These are phyloP conservation scores for Shiraia bambusicola DNA, from an alignment of 2,329 filamentous ascomycete species.

Conservation along the genomic window DNA sequence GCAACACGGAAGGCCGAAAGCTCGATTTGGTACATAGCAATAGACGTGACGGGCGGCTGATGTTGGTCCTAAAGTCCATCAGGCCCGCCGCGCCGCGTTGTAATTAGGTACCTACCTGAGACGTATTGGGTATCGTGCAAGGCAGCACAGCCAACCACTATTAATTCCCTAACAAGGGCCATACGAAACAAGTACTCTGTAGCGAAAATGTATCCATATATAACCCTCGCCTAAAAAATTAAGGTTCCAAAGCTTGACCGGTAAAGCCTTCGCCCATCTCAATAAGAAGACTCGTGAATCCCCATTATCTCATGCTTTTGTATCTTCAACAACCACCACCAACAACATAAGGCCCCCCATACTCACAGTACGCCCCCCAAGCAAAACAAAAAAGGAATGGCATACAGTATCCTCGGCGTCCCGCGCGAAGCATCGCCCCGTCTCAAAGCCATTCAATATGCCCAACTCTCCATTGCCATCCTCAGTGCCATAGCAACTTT, in stretches of 20 bases:
- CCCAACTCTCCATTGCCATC: conserved; percentile 16
- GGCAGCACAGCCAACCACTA: conserved; percentile 17
- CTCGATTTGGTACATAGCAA: conserved; percentile 4
- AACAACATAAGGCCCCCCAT: too few species aligned
- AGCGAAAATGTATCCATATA: conserved; percentile 8
- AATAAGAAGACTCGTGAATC: too few species aligned
- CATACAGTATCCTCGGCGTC: conserved; percentile 4
- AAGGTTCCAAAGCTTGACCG: conserved; percentile 16
- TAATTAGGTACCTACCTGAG: conserved; percentile 1
- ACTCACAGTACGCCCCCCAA: conserved; percentile 8
- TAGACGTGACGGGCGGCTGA: background rate
- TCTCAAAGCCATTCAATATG: conserved; percentile 21
- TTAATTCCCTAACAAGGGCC: conserved; percentile 4
- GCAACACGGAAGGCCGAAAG: background rate
- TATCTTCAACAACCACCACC: too few species aligned
- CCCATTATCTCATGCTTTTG: too few species aligned
- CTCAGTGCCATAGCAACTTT: conserved; percentile 19
- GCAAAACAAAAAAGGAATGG: conserved; percentile 1
- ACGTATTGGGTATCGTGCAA: conserved; percentile 18
- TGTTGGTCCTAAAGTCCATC: background rate
- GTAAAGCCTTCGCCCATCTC: too few species aligned
- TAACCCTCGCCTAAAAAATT: conserved; percentile 4
- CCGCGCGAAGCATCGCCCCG: conserved; percentile 15
- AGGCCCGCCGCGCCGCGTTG: background rate
- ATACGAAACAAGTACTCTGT: conserved; percentile 13